Base-by-base conservation (phyloP, 1,139 yeast genomes). In the Pichia sp. region DNA sequence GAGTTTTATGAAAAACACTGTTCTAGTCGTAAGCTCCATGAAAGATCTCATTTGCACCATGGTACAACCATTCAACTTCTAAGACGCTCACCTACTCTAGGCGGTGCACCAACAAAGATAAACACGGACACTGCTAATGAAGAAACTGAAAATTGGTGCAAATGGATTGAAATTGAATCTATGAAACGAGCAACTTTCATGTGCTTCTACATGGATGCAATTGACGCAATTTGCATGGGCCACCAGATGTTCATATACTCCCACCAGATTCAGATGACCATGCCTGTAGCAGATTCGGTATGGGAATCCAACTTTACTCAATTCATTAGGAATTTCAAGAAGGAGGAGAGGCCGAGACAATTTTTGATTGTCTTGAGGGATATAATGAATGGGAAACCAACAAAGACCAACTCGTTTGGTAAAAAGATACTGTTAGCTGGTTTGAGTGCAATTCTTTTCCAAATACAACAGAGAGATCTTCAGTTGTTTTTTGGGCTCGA, bases 201-300 rank as follows among this genome's bases (percentile, higher is more conserved):
- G 79, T 89, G 93, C 4, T 89, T 89, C 67, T 85, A 85, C 63
- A 74, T 87, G 64, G 96, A 89, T 67, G 83, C 86, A 1, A 78
- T 85, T 29, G 95, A 89, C 70, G 87, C 90, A n/a, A 80, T 87
- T 38, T 79, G 87, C 53, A 88, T 87, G 70, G 87, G 95, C 5
- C 95, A 89, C 68, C 81, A 84, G 54, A 79, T 87, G 56, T 81
- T 84, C 49, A 75, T 89, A 47, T 78, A 82, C 54, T 85, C 89
- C 36, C 86, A 84, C 64, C 90, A 89, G 64, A 75, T 90, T 50
- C 90, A 90, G 63, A 71, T 85, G 58, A 77, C 84, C 48, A 72
- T 89, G 65, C 97, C 96, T 0, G 89, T 95, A 65, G 84, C 85
- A 55, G 96, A 89, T 64, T 81, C 77, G 29, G 72, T 87, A 52